These are phyloP conservation scores for Vicia villosa DNA, from an alignment of 306 rosid genomes.

Conservation along the genomic window DNA sequence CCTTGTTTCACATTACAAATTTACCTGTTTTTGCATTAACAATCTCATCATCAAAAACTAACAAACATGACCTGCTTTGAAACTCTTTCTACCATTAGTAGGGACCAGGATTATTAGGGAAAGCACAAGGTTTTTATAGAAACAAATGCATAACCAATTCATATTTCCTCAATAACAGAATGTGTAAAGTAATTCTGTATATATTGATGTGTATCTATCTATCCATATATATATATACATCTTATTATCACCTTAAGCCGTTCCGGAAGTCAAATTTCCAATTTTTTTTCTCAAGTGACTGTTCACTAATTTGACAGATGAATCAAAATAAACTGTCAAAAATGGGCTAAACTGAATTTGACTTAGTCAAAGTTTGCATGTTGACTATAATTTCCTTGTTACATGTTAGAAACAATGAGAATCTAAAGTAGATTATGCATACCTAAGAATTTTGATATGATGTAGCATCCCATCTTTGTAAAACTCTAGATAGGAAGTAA, in stretches of 20 bases:
- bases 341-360: conserved; percentile 2
- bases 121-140: conserved; percentile 74
- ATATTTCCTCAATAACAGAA: neutral
- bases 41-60: too few species aligned
- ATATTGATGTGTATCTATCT: too few species aligned
- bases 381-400: conserved; percentile 1
- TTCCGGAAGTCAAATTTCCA: conserved; percentile 1
- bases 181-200: neutral
- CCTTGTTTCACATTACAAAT: too few species aligned
- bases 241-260: neutral
- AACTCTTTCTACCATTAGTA: conserved; percentile 21
- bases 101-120: conserved; percentile 73
- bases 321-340: neutral
- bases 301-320: neutral
- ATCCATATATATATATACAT: neutral
- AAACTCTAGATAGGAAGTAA: conserved; percentile 35
- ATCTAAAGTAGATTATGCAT: neutral
- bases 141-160: neutral
- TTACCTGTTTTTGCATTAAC: too few species aligned
- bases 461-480: conserved; percentile 37
- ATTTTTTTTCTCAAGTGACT: neutral
- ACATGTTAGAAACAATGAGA: conserved; percentile 11
- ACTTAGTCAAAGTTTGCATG: conserved; percentile 1
- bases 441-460: conserved; percentile 31
- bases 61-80: too few species aligned